Base-by-base conservation (phyloP, 306 rosid genomes). In the Arachis hypogaea region DNA sequence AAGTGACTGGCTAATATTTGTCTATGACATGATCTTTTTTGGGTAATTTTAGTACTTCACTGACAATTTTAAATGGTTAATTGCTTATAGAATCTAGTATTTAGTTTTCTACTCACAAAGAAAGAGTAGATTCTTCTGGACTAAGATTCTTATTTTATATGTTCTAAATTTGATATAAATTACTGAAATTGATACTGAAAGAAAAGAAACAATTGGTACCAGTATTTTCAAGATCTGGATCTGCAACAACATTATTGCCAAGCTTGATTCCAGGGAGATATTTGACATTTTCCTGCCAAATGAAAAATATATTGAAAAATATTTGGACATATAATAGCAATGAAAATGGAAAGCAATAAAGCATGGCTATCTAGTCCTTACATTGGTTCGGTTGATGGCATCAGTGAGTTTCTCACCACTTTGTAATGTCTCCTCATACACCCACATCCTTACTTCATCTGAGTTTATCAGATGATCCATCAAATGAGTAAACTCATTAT, bases 401-500 rank as follows among this genome's bases (percentile, higher is more conserved):
- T 90, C 98, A 44, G 98, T 88, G 76, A 95, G 96, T 85, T 92
- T 92, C 55, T 87, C 93, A 6, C 98, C 99, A 78, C 79, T 77
- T 59, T 92, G 91, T 59, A 95, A 77, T 63, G 86, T 92, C 73
- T 92, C 99, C 85, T 95, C 99, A 60, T 36, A 92, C 44, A 95
- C 99, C 99, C 99, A 92, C 98, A 92, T 92, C 74, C 99, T 87
- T 63, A 95, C 99, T 78, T 95, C 97, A 81, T 92, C 99, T 95
- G 85, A 76, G 75, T 80, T 76, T 71, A 68, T 50, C 54, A 43
- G 2, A 71, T 6, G 58, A 65, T 2, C 50, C 73, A 76, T 80
- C 82, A 83, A 61, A 59, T 52, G 10, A 9, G 10, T 68, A 80
- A 73, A 47, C 69, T 50, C 70, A 76, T 60, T 72, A 45, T 28